Percentiles rank a stretch among this genome's conserved stretches.
phyloP scores from a whole-genome alignment of 768 basidiomycete species.

The Mycena indigotica region DNA sequence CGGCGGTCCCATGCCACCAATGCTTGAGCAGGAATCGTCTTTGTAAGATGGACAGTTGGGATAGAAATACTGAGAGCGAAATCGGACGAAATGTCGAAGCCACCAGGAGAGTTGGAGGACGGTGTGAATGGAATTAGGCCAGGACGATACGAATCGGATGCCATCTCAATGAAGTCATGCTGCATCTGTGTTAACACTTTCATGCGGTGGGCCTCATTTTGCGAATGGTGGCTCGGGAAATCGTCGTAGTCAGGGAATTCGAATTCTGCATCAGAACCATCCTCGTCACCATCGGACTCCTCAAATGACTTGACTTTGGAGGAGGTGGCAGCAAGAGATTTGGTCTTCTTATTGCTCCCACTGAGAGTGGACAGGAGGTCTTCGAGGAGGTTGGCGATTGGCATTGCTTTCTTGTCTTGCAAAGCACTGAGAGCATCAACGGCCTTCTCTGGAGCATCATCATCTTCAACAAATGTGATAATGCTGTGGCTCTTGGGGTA shows the following conservation, averaged over 20 bases:
- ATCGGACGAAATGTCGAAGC: constrained; percentile 28
- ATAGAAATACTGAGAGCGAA: constrained; percentile 59
- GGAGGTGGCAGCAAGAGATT: constrained; percentile 14
- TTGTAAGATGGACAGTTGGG: constrained; percentile 53
- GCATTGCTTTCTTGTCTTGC: constrained; percentile 40
- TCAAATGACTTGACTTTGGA: constrained; percentile 25
- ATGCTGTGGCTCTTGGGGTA: constrained; percentile 63
- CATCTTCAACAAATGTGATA: constrained; percentile 56
- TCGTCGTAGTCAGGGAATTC: constrained; percentile 35
- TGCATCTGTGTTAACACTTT: constrained; percentile 26
- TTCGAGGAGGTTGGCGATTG: constrained; percentile 49
- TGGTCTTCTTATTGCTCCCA: constrained; percentile 17
- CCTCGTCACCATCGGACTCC: constrained; percentile 40
- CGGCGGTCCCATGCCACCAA: constrained; percentile 75
- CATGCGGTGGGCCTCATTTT: constrained; percentile 33
- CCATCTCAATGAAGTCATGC: constrained; percentile 58
- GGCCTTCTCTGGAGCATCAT: constrained; percentile 42
- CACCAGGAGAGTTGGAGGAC: not conserved
- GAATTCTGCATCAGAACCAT: constrained; percentile 41
- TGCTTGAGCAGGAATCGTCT: constrained; percentile 61
- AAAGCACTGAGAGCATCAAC: constrained; percentile 48
- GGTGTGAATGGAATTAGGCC: constrained; percentile 46
- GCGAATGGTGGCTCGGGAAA: constrained; percentile 22
- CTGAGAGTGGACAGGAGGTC: constrained; percentile 42
- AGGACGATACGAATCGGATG: constrained; percentile 52